Evolutionary conservation across 2,329 filamentous ascomycete genomes (phyloP).

Genomic region (Xylariomycetidae sp.): DNA sequence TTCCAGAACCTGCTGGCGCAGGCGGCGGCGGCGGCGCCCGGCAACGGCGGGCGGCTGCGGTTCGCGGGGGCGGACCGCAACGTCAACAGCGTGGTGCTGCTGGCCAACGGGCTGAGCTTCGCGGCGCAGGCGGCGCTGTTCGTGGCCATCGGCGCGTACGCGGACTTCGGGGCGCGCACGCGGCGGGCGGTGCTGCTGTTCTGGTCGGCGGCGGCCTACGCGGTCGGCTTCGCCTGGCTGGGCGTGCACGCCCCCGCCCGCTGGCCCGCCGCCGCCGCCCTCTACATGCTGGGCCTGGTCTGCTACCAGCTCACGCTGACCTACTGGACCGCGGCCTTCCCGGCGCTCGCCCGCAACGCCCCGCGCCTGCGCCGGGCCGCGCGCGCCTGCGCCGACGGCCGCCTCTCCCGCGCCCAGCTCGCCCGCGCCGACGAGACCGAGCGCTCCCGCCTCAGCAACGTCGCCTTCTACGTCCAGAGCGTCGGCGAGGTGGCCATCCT

Average conservation of each 20-base stretch:
- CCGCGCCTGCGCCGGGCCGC: slow-evolving; percentile 27
- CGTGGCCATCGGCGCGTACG: slow-evolving; percentile 44
- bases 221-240: slow-evolving; percentile 60
- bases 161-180: slow-evolving; percentile 60
- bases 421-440: slow-evolving; percentile 56
- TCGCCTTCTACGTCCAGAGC: slow-evolving; percentile 59
- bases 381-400: slow-evolving; percentile 29
- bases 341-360: slow-evolving; percentile 32
- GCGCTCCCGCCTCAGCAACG: slow-evolving; percentile 57
- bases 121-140: slow-evolving; percentile 57
- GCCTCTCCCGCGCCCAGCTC: slow-evolving; percentile 53
- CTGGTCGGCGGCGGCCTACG: slow-evolving; percentile 55
- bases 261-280: slow-evolving; percentile 53
- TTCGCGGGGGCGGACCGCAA: slow-evolving; percentile 53
- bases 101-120: slow-evolving; percentile 63
- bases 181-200: slow-evolving; percentile 58
- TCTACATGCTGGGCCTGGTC: slow-evolving; percentile 63
- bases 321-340: slow-evolving; percentile 60
- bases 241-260: slow-evolving; percentile 54
- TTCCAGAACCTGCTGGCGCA: slow-evolving; percentile 60
- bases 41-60: slow-evolving; percentile 41
- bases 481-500: slow-evolving; percentile 56
- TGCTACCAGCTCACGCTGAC: slow-evolving; percentile 62
- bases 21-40: slow-evolving; percentile 49
- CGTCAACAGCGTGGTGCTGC: slow-evolving; percentile 60